Evolutionary conservation across 768 basidiomycete genomes (phyloP).

Genomic region (Boletus speciosus): DNA sequence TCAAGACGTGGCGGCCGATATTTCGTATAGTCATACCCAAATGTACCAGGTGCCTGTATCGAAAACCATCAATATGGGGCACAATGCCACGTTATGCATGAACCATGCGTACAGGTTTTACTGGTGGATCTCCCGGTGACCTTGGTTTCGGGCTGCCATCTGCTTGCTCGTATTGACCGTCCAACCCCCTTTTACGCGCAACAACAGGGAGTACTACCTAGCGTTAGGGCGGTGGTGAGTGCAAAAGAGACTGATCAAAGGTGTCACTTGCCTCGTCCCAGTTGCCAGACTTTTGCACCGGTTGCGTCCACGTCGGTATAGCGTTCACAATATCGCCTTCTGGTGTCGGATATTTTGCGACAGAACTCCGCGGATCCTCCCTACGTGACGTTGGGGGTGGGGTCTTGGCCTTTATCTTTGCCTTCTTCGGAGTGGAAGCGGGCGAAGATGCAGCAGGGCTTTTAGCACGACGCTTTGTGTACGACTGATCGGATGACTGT

Average conservation of each 20-base stretch:
- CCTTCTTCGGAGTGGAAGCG: slow-evolving; percentile 38
- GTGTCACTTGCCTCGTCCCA: slow-evolving; percentile 72
- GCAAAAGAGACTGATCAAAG: slow-evolving; percentile 1
- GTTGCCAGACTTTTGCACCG: slow-evolving; percentile 61
- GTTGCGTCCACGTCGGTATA: slow-evolving; percentile 81
- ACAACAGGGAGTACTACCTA: slow-evolving; percentile 84
- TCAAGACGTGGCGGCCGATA: slow-evolving; percentile 49
- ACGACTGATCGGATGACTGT: slow-evolving; percentile 28
- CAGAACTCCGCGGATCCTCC: slow-evolving; percentile 50
- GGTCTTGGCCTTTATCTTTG: slow-evolving; percentile 35
- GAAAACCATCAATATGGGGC: slow-evolving; percentile 2
- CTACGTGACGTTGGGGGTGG: slow-evolving; percentile 31
- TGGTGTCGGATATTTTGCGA: slow-evolving; percentile 68
- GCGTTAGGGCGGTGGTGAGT: slow-evolving; percentile 1
- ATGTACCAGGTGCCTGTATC: slow-evolving; percentile 73
- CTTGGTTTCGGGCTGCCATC: slow-evolving; percentile 64
- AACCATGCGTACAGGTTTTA: slow-evolving; percentile 55
- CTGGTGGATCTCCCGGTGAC: slow-evolving; percentile 32
- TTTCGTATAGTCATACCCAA: slow-evolving; percentile 74
- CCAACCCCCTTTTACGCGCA: slow-evolving; percentile 76
- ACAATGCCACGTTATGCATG: background rate
- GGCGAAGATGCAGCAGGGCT: slow-evolving; percentile 44
- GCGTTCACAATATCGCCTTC: slow-evolving; percentile 61
- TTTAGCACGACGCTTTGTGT: slow-evolving; percentile 45
- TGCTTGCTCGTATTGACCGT: slow-evolving; percentile 63